Evolutionary conservation across 331 rosid genomes (phyloP).

Genomic region (Quercus phellos): DNA sequence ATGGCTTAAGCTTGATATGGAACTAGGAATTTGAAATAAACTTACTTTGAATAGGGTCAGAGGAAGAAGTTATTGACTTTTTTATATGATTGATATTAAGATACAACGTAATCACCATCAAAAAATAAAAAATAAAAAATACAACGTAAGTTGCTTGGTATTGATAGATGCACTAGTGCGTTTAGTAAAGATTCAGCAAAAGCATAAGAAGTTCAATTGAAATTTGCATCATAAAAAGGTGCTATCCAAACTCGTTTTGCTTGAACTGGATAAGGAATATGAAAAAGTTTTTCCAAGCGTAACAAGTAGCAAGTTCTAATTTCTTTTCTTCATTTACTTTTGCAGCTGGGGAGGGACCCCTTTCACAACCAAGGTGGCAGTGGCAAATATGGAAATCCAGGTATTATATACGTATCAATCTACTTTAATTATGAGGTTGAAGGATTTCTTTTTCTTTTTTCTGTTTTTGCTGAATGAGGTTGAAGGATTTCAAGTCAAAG

Average conservation of each 20-base stretch:
- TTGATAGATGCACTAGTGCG: not conserved
- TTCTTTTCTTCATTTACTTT: not conserved
- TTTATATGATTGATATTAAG: not conserved
- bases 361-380: constrained; percentile 18
- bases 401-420: constrained; percentile 6
- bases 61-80: not conserved
- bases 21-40: not conserved
- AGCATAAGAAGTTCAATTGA: not conserved
- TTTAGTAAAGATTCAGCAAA: not conserved
- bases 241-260: not conserved
- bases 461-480: too few relatives aligned
- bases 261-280: not conserved
- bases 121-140: too few relatives aligned
- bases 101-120: not conserved
- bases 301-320: not conserved
- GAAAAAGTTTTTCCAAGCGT: not conserved
- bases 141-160: not conserved
- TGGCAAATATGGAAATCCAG: constrained; percentile 20
- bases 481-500: not conserved
- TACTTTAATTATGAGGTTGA: too few relatives aligned
- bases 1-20: too few relatives aligned
- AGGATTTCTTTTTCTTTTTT: too few relatives aligned
- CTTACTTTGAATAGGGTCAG: not conserved
- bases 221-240: too few relatives aligned
- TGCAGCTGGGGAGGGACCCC: constrained; percentile 31